Evolutionary conservation across 2,329 filamentous ascomycete genomes (phyloP), one percentile per base, ranked within the genome.

Genomic region (Aphanoascus verrucosus): DNA sequence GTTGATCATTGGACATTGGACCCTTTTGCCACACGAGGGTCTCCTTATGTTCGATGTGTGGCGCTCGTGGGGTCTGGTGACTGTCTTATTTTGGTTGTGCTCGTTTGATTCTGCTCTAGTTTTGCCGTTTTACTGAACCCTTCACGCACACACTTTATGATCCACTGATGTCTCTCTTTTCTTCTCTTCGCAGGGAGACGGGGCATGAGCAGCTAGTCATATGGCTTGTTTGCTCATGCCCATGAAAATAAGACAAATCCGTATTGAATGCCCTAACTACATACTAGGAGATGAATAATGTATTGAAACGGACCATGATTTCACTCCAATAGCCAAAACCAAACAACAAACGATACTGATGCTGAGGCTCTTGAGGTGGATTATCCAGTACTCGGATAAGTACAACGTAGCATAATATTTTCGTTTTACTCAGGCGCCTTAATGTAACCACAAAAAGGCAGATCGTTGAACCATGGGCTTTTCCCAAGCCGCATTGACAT

Each of bases 101-200:
- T 44, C 7, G 17, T 11, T 51, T 28, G 23, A 28, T 28, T 34
- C n/a, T 34, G 31, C 14, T 44, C 12, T 44, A 17, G 17, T 19
- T 44, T n/a, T 37, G 15, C 17, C 17, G 28, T 51, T 42, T 34
- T 28, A 28, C 7, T 37, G 28, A 44, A 19, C 12, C n/a, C 28
- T 49, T 49, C 49, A 44, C 46, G 50, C 38, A 52, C 32, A 46
- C 31, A 52, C 32, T 34, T 45, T 45, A 52, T 41, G 50, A 46
- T 15, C 42, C 50, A 38, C 35, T 20, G 32, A 40, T 40, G 31
- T 19, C n/a, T 31, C 17, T n/a, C 5, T 20, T 20, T 28, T 17
- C n/a, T 15, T 12, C 37, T 38, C 40, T 3, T 11, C 12, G 3
- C 9, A 14, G 23, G 32, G 14, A 32, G 3, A 40, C 31, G 50